Evolutionary conservation across 129 eudicot species (phyloP), one percentile per base, ranked within the genome.

Genomic region (Flaveria linearis): DNA sequence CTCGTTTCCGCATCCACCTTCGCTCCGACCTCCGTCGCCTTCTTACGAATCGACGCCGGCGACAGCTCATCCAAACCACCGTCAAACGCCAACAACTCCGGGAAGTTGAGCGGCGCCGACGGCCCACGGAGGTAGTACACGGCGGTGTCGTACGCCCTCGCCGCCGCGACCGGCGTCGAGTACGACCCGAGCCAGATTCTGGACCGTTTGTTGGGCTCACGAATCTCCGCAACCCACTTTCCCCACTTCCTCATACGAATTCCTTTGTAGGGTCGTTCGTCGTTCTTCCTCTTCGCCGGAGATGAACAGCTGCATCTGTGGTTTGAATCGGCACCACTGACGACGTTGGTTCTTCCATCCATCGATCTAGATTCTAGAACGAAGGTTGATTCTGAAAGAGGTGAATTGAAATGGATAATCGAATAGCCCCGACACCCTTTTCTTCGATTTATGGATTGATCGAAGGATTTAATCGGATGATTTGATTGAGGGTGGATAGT

Each of bases 171-270:
- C 14, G 97, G 86, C 1, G 97, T 89, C 22, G 91, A 80, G 71
- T 92, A 92, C 11, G 97, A 92, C 6, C 97, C 97, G 36, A 92
- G 81, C 97, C 97, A 92, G 17, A 92, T 89, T 69, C 97, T 82
- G 4, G 97, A 89, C 3, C 97, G 80, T 64, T 92, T 92, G 60
- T 92, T 92, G 0, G 97, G 97, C 71, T 92, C 96, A 15, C 97
- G 49, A 18, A 92, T 89, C 79, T 92, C 97, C 0, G 97, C 97
- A 10, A 92, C 97, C 97, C 97, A 92, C 77, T 92, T 92, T 0
- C 97, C 96, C 97, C 97, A 92, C 86, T 92, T 92, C 26, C 97
- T 82, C 96, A 92, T 89, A 81, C 97, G 84, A 22, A 92, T 92
- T 4, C 97, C 97, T 30, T 89, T 92, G 82, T 84, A 92, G 14